Conservation (phyloP, 1,284 basidiomycete genomes). For the Veloboletus limbatus region DNA sequence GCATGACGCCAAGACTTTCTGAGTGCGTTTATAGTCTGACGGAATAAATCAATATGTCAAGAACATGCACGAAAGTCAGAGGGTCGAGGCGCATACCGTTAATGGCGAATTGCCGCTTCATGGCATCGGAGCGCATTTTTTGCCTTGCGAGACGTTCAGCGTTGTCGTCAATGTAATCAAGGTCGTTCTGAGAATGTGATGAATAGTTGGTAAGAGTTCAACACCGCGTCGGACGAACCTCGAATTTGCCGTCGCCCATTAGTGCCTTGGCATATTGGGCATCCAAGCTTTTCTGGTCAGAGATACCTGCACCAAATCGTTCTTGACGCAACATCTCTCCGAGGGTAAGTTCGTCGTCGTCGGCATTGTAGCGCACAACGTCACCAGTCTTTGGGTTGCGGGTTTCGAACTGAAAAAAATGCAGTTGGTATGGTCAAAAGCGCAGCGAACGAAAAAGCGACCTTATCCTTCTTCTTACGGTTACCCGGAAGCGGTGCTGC, state of each 20-base stretch:
- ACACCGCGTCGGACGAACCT: slow-evolving; percentile 47
- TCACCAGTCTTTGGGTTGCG: slow-evolving; percentile 88
- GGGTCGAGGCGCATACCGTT: slow-evolving; percentile 57
- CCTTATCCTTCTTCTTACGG: slow-evolving; percentile 75
- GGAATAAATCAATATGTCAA: not conserved
- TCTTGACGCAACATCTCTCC: slow-evolving; percentile 94
- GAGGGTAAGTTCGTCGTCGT: slow-evolving; percentile 84
- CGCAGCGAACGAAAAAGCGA: slow-evolving; percentile 29
- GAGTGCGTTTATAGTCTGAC: slow-evolving; percentile 90
- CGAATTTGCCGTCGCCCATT: slow-evolving; percentile 82
- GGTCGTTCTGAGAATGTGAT: slow-evolving; percentile 54
- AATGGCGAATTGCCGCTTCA: slow-evolving; percentile 97
- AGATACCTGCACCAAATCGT: slow-evolving; percentile 81
- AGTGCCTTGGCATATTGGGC: slow-evolving; percentile 87
- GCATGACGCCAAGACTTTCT: slow-evolving; percentile 86
- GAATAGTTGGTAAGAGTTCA: not conserved
- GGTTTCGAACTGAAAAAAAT: slow-evolving; percentile 71
- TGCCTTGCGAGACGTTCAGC: slow-evolving; percentile 88
- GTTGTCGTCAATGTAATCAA: slow-evolving; percentile 97
- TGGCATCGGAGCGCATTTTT: slow-evolving; percentile 93
- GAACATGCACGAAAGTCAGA: slow-evolving; percentile 1
- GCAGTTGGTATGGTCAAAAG: not conserved
- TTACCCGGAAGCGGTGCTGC: slow-evolving; percentile 57
- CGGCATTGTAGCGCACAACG: slow-evolving; percentile 79
- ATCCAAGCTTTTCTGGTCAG: slow-evolving; percentile 90